Evolutionary conservation across 352 stramenopile species (phyloP).

Genomic region (Pythium myriotylum): DNA sequence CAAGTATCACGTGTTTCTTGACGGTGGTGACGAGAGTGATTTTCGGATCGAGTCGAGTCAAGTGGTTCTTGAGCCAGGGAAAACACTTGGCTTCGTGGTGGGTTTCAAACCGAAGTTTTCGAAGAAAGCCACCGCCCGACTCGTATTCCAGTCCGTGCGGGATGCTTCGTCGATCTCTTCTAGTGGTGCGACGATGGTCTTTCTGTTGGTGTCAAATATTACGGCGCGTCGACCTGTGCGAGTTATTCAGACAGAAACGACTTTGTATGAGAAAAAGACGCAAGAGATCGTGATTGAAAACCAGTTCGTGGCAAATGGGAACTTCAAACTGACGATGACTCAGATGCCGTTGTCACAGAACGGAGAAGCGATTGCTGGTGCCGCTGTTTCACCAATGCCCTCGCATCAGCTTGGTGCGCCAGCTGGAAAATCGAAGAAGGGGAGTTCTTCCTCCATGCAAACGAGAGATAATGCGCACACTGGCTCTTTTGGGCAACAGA

Average conservation of each 20-base stretch:
- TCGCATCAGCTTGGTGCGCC: too few species aligned
- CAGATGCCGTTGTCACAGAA: conserved; percentile 35
- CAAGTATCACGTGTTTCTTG: conserved; percentile 89
- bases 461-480: conserved; percentile 5
- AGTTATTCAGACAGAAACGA: conserved; percentile 78
- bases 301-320: conserved; percentile 73
- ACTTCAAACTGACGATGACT: conserved; percentile 77
- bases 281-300: conserved; percentile 88
- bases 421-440: too few species aligned
- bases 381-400: conserved; percentile 2
- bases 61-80: conserved; percentile 77
- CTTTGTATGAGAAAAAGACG: conserved; percentile 76
- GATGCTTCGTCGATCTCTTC: conserved; percentile 33
- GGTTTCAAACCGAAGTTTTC: conserved; percentile 87
- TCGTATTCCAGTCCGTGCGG: conserved; percentile 87
- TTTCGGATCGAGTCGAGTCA: conserved; percentile 77
- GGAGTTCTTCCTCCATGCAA: neutral
- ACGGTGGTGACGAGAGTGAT: conserved; percentile 51
- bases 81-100: conserved; percentile 77
- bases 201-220: conserved; percentile 87
- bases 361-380: neutral
- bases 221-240: conserved; percentile 72
- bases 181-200: conserved; percentile 86
- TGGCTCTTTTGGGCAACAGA: conserved; percentile 8
- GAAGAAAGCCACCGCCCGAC: conserved; percentile 74